Base-by-base conservation (phyloP, 2,329 filamentous ascomycete genomes). In the Fusarium sp. region DNA sequence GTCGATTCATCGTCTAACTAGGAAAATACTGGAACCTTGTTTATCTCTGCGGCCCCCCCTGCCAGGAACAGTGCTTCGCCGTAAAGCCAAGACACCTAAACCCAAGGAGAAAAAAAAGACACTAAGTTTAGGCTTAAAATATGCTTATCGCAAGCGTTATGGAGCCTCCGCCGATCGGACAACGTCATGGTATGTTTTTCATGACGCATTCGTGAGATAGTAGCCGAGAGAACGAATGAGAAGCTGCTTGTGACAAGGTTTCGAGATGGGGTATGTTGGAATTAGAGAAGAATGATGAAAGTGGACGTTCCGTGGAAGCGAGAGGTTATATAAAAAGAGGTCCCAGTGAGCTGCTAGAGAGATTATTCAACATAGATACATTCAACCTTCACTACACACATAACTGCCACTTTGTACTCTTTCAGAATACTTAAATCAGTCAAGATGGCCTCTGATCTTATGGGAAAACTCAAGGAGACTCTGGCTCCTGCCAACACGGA, bases 391-490 rank as follows among this genome's bases (percentile, higher is more conserved):
- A 30, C 20, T 22, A n/a, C 28, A 17, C 26, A 20, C 5, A 33
- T 24, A 26, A 4, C 13, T 7, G 5, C 6, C 3, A 41, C 10
- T 6, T 26, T 45, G 10, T n/a, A 28, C 14, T 17, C 19, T n/a
- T 24, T n/a, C 30, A 33, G 2, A 56, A 11, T 30, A 11, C 11
- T 13, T 6, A 17, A 3, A n/a, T 6, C 0, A 33, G 14, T 14
- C 40, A 67, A 22, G 41, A 71, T 71, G 68, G 56, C 62, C 7
- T 65, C 65, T 2, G 56, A 70, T 14, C 57, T 71, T 7, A n/a
- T 71, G 26, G 56, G 59, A 40, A 71, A 71, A 49, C 56, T 71
- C 33, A 71, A 71, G 55, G 68, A 71, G 57, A 71, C 68, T 2
- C 44, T 71, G 0, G 43, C 41, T 9, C 63, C 60, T 4, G 51